Percentiles rank a stretch among this genome's conserved stretches.
These are phyloP conservation scores for Rhododendron griersonianum DNA, from an alignment of 148 eudicot genomes.

Conservation along the genomic window DNA sequence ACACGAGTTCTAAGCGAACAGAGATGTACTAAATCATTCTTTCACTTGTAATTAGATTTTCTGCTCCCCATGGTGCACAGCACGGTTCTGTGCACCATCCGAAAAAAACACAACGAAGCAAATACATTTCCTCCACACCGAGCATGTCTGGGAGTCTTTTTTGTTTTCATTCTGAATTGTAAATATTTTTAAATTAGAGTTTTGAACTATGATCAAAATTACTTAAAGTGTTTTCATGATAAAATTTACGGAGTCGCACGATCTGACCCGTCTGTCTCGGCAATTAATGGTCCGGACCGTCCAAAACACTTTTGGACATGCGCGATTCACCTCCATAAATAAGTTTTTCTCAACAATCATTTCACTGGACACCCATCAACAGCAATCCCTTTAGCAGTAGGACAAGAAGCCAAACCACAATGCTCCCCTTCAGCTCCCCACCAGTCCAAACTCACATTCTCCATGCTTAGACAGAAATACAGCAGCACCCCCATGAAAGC, in stretches of 20 bases:
- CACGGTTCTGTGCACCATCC: no score
- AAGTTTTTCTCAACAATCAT: background rate
- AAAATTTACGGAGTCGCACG: no score
- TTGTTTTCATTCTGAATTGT: no score
- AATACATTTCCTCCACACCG: background rate
- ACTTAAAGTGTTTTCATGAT: background rate
- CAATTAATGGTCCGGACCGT: no score
- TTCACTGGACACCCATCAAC: conserved; percentile 45
- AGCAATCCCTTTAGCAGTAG: conserved; percentile 42
- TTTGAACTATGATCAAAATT: background rate
- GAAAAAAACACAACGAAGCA: no score
- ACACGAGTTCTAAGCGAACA: no score
- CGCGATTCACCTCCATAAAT: no score
- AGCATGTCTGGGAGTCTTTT: background rate
- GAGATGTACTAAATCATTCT: no score
- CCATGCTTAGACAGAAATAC: conserved; percentile 29
- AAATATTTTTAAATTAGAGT: no score
- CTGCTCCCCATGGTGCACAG: background rate
- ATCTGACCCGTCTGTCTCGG: no score
- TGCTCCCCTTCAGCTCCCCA: conserved; percentile 49
- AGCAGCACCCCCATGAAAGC: conserved; percentile 52
- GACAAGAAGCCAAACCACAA: conserved; percentile 43
- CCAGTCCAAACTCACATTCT: conserved; percentile 25
- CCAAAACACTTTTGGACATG: no score
- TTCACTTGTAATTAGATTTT: no score